Percentiles rank a stretch among this genome's conserved stretches.
These are phyloP conservation scores for Lactarius evosmus DNA, from an alignment of 768 basidiomycete genomes.

Conservation along the genomic window DNA sequence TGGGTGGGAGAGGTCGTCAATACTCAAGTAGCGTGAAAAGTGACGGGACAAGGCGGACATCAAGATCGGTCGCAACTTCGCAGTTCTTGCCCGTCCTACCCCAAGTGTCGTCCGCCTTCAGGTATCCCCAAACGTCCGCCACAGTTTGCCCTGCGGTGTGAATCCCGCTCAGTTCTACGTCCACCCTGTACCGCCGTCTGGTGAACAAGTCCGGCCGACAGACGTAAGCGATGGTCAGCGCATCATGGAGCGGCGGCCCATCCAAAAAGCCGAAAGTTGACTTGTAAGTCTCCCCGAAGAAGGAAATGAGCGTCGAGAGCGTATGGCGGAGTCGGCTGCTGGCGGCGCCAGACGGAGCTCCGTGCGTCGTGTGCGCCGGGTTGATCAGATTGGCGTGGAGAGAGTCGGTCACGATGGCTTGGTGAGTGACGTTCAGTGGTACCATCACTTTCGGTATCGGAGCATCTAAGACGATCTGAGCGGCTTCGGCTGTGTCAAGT, in stretches of 20 bases:
- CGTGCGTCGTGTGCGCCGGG: slow-evolving; percentile 28
- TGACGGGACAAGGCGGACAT: slow-evolving; percentile 46
- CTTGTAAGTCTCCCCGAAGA: slow-evolving; percentile 71
- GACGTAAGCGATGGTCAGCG: slow-evolving; percentile 76
- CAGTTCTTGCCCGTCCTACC: slow-evolving; percentile 74
- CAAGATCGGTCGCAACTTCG: slow-evolving; percentile 58
- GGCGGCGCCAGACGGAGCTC: slow-evolving; percentile 29
- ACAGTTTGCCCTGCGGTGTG: slow-evolving; percentile 75
- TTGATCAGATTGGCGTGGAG: slow-evolving; percentile 54
- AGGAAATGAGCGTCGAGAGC: slow-evolving; percentile 68
- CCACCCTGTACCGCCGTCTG: slow-evolving; percentile 66
- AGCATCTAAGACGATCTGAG: slow-evolving; percentile 73
- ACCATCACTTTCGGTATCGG: slow-evolving; percentile 73
- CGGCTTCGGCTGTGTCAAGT: slow-evolving; percentile 64
- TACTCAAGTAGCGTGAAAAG: background rate
- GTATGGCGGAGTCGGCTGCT: slow-evolving; percentile 59
- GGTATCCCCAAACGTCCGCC: slow-evolving; percentile 72
- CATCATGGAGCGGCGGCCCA: slow-evolving; percentile 86
- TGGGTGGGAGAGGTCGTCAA: slow-evolving; percentile 32
- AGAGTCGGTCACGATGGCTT: slow-evolving; percentile 63
- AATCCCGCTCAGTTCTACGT: slow-evolving; percentile 69
- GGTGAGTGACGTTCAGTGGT: slow-evolving; percentile 86
- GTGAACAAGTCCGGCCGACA: slow-evolving; percentile 64
- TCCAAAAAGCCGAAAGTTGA: slow-evolving; percentile 76
- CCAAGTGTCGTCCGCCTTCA: slow-evolving; percentile 61